Evolutionary conservation across 257 asterid genomes (phyloP), one percentile per base, ranked within the genome.

Genomic region (Leptodermis oblonga): DNA sequence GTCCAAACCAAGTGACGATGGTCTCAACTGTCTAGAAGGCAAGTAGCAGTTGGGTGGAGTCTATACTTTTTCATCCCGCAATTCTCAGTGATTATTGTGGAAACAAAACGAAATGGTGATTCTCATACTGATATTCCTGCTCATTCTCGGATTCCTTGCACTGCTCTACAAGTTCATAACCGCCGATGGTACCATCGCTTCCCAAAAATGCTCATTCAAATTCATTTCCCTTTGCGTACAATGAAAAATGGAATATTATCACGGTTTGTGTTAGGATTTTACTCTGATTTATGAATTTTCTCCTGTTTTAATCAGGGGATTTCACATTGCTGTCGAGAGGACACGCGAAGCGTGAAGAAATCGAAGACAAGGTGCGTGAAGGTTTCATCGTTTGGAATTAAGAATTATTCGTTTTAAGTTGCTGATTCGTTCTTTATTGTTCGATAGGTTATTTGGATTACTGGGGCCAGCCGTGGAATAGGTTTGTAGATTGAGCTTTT

Each of bases 391-490:
- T 55, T 34, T 30, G 28, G 66, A 11, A 61, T 4, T 52, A 20
- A n/a, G 12, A 22, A 52, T n/a, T 77, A 30, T 33, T 55, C 9
- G 26, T 23, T 48, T 68, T 56, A 30, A 48, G 25, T n/a, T 13
- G 30, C 67, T 14, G 42, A 3, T 18, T n/a, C 64, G 69, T 67
- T 65, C 17, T 60, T 5, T 17, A n/a, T 46, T 73, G 74, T 36
- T 51, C 77, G 12, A 65, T 75, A 93, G 99, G 99, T 93, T 68
- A 79, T 93, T 73, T 93, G 99, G 99, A 86, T 93, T 70, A 88
- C 99, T 71, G 97, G 99, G 79, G 96, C 96, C 28, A 90, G 96
- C 88, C 96, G 97, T 31, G 98, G 98, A 63, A 93, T 93, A 62
- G 97, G 98, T 93, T 82, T 20, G 92, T 74, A 42, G 37, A 69